Conservation (phyloP, 2,329 filamentous ascomycete species). For the Didymella arachidicola region DNA sequence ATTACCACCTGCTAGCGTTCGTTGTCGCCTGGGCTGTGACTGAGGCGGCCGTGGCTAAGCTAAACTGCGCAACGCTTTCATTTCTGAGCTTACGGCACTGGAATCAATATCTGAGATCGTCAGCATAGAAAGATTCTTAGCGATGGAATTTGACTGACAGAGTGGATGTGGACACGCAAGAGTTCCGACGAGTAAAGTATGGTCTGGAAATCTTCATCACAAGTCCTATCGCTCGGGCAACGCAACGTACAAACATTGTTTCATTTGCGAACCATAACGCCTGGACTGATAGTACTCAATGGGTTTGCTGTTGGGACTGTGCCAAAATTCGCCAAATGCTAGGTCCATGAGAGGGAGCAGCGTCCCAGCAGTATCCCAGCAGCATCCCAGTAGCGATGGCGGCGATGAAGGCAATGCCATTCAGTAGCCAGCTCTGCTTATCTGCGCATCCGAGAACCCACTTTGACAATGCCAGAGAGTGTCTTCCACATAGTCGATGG, state of each 20-base stretch:
- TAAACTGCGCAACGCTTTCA: conserved; percentile 59
- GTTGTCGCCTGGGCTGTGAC: conserved; percentile 63
- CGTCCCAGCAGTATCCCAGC: neutral
- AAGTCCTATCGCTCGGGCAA: neutral
- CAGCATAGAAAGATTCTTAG: neutral
- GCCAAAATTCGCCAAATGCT: neutral
- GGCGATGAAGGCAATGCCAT: neutral
- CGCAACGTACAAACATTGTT: neutral
- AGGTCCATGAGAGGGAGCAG: neutral
- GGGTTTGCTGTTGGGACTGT: too few species aligned
- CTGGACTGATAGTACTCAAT: neutral
- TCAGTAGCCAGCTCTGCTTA: neutral
- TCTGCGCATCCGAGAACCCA: neutral
- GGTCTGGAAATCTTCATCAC: neutral
- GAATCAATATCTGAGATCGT: neutral
- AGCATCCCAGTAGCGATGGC: neutral
- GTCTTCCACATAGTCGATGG: neutral
- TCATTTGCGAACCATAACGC: neutral
- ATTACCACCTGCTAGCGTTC: conserved; percentile 95
- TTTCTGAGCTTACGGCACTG: conserved; percentile 51
- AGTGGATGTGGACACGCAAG: neutral
- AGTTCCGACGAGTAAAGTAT: neutral
- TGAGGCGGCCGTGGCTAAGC: conserved; percentile 49
- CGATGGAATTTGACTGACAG: neutral
- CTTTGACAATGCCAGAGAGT: neutral